phyloP scores from a whole-genome alignment of 108 stramenopile species.

The Conticribra weissflogii region DNA sequence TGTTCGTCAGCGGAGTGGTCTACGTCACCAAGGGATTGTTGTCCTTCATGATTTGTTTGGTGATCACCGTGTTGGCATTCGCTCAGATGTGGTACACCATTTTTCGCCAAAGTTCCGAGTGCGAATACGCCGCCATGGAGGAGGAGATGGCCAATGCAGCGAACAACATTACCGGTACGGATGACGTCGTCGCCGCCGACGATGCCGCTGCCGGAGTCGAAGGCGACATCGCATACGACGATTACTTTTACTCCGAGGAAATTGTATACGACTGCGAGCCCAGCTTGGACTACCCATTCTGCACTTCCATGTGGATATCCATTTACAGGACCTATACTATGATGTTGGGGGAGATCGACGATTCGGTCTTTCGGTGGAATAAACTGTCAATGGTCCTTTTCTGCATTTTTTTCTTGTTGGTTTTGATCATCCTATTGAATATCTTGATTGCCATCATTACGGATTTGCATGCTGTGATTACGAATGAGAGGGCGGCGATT shows the following conservation, averaged over 20 bases:
- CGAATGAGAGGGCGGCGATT: conserved; percentile 85
- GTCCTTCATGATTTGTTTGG: conserved; percentile 72
- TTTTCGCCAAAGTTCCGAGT: conserved; percentile 59
- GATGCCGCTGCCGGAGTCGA: not conserved
- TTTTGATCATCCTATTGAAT: conserved; percentile 76
- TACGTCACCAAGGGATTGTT: conserved; percentile 68
- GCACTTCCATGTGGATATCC: conserved; percentile 45
- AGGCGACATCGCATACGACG: no score
- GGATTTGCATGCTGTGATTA: conserved; percentile 82
- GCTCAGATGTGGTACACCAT: conserved; percentile 83
- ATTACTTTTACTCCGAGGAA: no score
- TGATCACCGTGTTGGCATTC: conserved; percentile 76
- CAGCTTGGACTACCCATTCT: conserved; percentile 20
- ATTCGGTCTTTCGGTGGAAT: conserved; percentile 51
- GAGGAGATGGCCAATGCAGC: not conserved
- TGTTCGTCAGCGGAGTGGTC: conserved; percentile 78
- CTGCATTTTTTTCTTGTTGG: conserved; percentile 69
- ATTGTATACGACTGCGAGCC: conserved; percentile 38
- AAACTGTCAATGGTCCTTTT: conserved; percentile 63
- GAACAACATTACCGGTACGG: not conserved
- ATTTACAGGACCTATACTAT: conserved; percentile 81
- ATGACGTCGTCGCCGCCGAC: not conserved
- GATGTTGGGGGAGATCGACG: conserved; percentile 73
- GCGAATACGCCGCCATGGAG: conserved; percentile 11
- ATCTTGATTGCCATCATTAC: conserved; percentile 88